phyloP scores from a whole-genome alignment of 169 alveolate genomes.

The Ichthyophthirius multifiliis region DNA sequence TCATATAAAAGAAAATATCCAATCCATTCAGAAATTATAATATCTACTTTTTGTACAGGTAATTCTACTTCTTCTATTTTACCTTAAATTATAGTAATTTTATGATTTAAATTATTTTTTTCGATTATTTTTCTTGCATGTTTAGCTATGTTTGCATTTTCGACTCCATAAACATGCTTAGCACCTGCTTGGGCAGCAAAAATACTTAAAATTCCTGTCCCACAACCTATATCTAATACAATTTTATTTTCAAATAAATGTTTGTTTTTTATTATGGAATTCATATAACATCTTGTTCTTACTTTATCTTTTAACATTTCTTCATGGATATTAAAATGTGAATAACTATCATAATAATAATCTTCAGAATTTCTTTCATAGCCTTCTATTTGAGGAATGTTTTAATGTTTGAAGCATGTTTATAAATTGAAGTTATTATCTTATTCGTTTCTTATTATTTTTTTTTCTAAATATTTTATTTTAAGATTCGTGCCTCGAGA shows the following conservation, averaged over 20 bases:
- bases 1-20: constrained; percentile 98
- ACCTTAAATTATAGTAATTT: constrained; percentile 92
- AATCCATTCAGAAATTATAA: constrained; percentile 99
- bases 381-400: neutral
- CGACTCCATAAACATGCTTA: constrained; percentile 97
- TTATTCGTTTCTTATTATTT: no score
- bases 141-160: constrained; percentile 94
- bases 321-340: constrained; percentile 95
- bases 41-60: constrained; percentile 96
- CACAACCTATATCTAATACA: constrained; percentile 96
- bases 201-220: constrained; percentile 97
- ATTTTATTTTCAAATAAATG: constrained; percentile 93
- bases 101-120: constrained; percentile 87
- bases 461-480: no score
- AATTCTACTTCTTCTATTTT: constrained; percentile 96
- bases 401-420: neutral
- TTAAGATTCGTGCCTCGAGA: no score
- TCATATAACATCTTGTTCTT: constrained; percentile 92
- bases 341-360: constrained; percentile 96
- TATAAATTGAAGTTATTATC: neutral
- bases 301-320: constrained; percentile 97
- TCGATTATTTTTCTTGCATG: constrained; percentile 90
- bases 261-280: constrained; percentile 92
- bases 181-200: constrained; percentile 99
- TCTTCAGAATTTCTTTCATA: constrained; percentile 74